These are phyloP conservation scores for Yamadazyma membranifaciens DNA, from an alignment of 1,139 yeast species.

Conservation along the genomic window DNA sequence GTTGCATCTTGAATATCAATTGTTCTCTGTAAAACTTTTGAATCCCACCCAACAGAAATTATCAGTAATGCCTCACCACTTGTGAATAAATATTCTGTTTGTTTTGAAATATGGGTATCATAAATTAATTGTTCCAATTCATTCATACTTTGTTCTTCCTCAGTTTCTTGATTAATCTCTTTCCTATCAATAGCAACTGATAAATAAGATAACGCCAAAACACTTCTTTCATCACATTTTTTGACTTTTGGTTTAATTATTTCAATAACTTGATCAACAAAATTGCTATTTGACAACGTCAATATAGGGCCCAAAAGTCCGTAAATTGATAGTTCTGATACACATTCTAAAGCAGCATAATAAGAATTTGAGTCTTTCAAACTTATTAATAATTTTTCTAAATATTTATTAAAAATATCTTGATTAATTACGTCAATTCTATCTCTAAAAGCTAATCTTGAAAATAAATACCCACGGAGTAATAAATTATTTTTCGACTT, in stretches of 20 bases:
- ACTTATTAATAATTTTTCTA: conserved; percentile 17
- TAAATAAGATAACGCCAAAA: conserved; percentile 54
- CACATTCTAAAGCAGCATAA: conserved; percentile 39
- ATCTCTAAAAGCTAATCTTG: conserved; percentile 47
- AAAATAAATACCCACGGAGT: conserved; percentile 47
- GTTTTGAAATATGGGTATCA: conserved; percentile 65
- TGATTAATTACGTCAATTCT: conserved; percentile 24
- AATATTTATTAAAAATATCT: conserved; percentile 14
- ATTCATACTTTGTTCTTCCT: conserved; percentile 18
- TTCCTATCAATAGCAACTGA: background rate
- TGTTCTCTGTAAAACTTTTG: conserved; percentile 50
- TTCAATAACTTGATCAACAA: conserved; percentile 26
- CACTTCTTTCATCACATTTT: conserved; percentile 61
- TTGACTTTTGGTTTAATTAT: conserved; percentile 44
- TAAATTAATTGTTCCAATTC: conserved; percentile 47
- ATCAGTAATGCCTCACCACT: conserved; percentile 83
- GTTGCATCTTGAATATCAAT: conserved; percentile 48
- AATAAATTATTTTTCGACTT: conserved; percentile 27
- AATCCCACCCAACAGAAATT: conserved; percentile 74
- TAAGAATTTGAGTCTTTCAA: conserved; percentile 21
- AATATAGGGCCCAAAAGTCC: conserved; percentile 50
- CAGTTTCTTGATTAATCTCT: conserved; percentile 17
- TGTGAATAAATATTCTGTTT: conserved; percentile 68
- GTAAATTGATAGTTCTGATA: conserved; percentile 58
- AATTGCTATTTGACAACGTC: conserved; percentile 10